Percentiles rank a stretch among this genome's conserved stretches.
These are phyloP conservation scores for Russula abietina DNA, from an alignment of 768 basidiomycete genomes.

Conservation along the genomic window DNA sequence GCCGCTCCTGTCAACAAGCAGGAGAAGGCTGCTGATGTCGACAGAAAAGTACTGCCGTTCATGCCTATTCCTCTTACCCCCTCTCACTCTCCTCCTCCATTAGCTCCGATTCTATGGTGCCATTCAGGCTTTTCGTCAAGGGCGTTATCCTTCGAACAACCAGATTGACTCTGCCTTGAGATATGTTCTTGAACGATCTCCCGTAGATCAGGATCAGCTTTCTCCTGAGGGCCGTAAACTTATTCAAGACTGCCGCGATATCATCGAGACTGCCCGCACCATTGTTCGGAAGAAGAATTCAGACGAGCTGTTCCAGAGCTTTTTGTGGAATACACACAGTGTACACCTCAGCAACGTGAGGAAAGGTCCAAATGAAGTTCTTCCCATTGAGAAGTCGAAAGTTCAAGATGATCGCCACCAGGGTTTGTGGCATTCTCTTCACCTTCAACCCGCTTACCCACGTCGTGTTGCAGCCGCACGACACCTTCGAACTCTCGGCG, in stretches of 20 bases:
- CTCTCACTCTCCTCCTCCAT: not conserved
- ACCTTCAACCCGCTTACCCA: not conserved
- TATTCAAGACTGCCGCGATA: constrained; percentile 68
- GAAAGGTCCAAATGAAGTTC: constrained; percentile 36
- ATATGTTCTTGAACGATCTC: constrained; percentile 55
- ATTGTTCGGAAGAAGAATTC: constrained; percentile 81
- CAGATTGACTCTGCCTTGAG: constrained; percentile 72
- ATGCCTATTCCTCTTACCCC: not conserved
- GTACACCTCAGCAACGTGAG: constrained; percentile 41
- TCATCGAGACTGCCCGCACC: constrained; percentile 64
- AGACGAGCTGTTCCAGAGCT: constrained; percentile 90
- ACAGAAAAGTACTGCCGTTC: constrained; percentile 52
- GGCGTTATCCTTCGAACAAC: constrained; percentile 69
- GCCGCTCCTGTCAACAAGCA: constrained; percentile 57
- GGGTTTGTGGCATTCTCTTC: constrained; percentile 38
- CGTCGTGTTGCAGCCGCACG: constrained; percentile 49
- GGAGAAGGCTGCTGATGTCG: constrained; percentile 64
- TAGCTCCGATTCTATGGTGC: constrained; percentile 75
- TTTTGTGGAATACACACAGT: constrained; percentile 72
- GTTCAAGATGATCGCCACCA: constrained; percentile 52
- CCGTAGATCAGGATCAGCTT: constrained; percentile 58
- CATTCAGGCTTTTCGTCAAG: constrained; percentile 72
- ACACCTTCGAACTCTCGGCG: constrained; percentile 83
- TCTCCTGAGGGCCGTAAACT: constrained; percentile 74
- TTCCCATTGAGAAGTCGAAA: constrained; percentile 51